Base-by-base conservation (phyloP, 1,139 yeast species). In the Suhomyces anneliseae region DNA sequence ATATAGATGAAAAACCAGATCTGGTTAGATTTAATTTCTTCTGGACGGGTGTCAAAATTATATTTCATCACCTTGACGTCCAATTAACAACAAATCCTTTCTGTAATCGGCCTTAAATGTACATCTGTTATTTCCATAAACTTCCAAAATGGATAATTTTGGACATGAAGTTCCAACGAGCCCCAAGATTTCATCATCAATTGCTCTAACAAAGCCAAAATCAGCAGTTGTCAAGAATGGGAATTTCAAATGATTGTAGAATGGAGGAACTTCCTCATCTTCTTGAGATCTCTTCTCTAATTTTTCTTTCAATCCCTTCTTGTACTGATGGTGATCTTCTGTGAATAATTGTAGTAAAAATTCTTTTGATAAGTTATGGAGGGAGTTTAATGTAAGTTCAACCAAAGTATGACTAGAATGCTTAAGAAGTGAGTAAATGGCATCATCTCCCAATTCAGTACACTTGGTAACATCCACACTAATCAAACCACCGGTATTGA, bases 81-180 rank as follows among this genome's bases (percentile, higher is more conserved):
- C 97, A 49, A 89, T 81, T 5, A 90, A 71, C 50, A 81, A 76
- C 39, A 88, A 59, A 10, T 83, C 87, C 1, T 72, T 70, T 48
- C 84, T 70, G 5, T 78, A 62, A 3, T 64, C 63, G 0, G 88
- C 88, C 27, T 70, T 69, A 7, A 75, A 69, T 0, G 90, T 83
- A 47, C 93, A 84, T 53, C 81, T 70, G 55, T 87, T 87, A 56
- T 85, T 78, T 0, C 96, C 96, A 63, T 85, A 88, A 6, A 88
- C 89, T 59, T 89, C 96, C 47, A 90, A 60, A 10, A 87, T 70
- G 39, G 77, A 74, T 49, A 90, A 65, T 43, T 78, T 79, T 0
- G 84, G 79, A 55, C 93, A 86, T 12, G 74, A 70, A 27, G 76
- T 69, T 8, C 84, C 78, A 15, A 89, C 56, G 24, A 76, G 60